Conservation (phyloP, 1,284 basidiomycete genomes). For the Vanrija sp. region DNA sequence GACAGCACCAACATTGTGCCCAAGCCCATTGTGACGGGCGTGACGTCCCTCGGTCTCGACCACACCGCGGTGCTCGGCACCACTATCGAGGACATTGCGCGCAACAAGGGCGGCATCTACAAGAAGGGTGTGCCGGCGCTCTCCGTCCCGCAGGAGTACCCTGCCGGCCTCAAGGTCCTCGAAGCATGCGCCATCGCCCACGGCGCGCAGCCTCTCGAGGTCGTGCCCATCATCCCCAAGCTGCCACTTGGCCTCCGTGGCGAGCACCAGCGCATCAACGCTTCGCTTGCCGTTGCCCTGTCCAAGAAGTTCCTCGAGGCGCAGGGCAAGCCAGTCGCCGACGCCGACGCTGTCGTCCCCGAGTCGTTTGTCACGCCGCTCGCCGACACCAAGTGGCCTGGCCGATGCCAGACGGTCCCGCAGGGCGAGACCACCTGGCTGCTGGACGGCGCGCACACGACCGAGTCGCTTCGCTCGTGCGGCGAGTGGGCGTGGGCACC, state of each 20-base stretch:
- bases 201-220: slow-evolving; percentile 35
- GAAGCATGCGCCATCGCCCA: slow-evolving; percentile 66
- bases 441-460: slow-evolving; percentile 93
- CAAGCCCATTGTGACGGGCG: slow-evolving; percentile 79
- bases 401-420: slow-evolving; percentile 86
- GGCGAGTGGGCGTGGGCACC: slow-evolving; percentile 63
- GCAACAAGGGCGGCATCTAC: slow-evolving; percentile 96
- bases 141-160: slow-evolving; percentile 67
- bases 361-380: slow-evolving; percentile 62
- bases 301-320: slow-evolving; percentile 64
- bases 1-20: slow-evolving; percentile 98
- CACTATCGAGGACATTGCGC: slow-evolving; percentile 84
- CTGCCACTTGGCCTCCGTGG: slow-evolving; percentile 71
- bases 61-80: slow-evolving; percentile 88
- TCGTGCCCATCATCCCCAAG: slow-evolving; percentile 34
- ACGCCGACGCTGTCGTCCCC: slow-evolving; percentile 51
- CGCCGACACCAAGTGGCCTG: slow-evolving; percentile 79
- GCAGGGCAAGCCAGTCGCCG: slow-evolving; percentile 27
- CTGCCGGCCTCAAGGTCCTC: slow-evolving; percentile 65
- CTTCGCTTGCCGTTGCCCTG: slow-evolving; percentile 77
- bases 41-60: slow-evolving; percentile 88
- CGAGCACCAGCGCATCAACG: slow-evolving; percentile 85
- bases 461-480: slow-evolving; percentile 83
- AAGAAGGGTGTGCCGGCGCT: slow-evolving; percentile 85
- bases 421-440: slow-evolving; percentile 65